Evolutionary conservation across 371 early-diverging fungal genomes (phyloP).

Genomic region (Dichotomocladium elegans): DNA sequence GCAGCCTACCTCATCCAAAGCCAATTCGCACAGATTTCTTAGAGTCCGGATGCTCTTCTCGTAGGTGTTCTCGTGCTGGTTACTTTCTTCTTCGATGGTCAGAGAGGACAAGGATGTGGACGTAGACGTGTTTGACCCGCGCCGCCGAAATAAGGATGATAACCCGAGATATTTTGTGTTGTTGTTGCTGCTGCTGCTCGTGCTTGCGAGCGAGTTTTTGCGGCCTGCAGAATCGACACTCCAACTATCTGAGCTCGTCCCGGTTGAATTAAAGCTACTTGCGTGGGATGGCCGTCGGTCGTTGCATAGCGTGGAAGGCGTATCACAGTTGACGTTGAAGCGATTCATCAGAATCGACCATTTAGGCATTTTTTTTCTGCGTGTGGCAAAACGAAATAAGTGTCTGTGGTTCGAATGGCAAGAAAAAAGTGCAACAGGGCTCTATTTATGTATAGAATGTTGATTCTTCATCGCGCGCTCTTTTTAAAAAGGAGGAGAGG

Average conservation of each 20-base stretch:
- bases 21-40: slow-evolving; percentile 7
- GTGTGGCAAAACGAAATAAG: too few species aligned
- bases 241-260: background rate
- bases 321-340: background rate
- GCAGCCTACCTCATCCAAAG: slow-evolving; percentile 17
- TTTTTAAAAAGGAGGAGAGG: too few species aligned
- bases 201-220: background rate
- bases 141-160: background rate
- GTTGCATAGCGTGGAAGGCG: background rate
- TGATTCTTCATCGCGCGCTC: too few species aligned
- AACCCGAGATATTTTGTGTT: background rate
- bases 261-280: background rate
- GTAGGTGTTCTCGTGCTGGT: too few species aligned
- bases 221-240: background rate
- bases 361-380: too few species aligned
- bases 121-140: slow-evolving; percentile 1
- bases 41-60: slow-evolving; percentile 5
- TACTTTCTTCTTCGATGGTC: slow-evolving; percentile 1
- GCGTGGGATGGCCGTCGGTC: slow-evolving; percentile 1
- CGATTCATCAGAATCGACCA: background rate
- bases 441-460: too few species aligned
- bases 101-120: slow-evolving; percentile 7
- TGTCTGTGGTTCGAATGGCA: too few species aligned
- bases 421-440: too few species aligned
- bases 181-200: background rate